Evolutionary conservation across 306 rosid genomes (phyloP).

Genomic region (Clitoria ternatea): DNA sequence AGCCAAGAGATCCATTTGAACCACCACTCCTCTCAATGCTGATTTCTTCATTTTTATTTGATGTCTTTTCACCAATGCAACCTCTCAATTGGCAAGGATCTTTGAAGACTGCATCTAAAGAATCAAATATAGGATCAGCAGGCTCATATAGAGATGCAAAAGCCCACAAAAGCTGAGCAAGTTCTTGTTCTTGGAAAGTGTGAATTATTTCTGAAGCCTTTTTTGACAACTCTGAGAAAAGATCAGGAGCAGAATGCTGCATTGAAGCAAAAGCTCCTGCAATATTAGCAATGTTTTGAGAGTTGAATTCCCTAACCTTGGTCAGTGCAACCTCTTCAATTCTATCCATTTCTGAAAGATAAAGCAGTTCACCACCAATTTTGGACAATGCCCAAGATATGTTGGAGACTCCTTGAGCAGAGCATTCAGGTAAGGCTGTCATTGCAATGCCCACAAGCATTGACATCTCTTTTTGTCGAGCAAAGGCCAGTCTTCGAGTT

Average conservation of each 20-base stretch:
- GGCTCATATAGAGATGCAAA: conserved; percentile 79
- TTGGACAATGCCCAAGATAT: conserved; percentile 91
- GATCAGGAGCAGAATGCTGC: conserved; percentile 86
- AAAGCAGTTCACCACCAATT: conserved; percentile 87
- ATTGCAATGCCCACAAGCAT: conserved; percentile 86
- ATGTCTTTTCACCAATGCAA: conserved; percentile 24
- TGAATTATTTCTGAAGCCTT: conserved; percentile 66
- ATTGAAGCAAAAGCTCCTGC: conserved; percentile 94
- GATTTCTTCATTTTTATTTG: conserved; percentile 27
- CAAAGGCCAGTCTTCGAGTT: conserved; percentile 73
- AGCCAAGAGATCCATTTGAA: conserved; percentile 27
- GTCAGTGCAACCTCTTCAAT: conserved; percentile 79
- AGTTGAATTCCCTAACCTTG: conserved; percentile 71
- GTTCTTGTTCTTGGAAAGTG: conserved; percentile 86
- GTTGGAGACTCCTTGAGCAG: conserved; percentile 87
- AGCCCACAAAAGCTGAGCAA: conserved; percentile 94
- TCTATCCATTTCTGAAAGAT: conserved; percentile 91
- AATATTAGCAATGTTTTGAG: conserved; percentile 86
- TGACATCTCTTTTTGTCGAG: conserved; percentile 89
- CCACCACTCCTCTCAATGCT: conserved; percentile 26
- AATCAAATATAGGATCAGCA: conserved; percentile 51
- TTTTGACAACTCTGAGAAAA: conserved; percentile 57
- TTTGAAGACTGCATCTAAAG: conserved; percentile 54
- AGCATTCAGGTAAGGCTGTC: conserved; percentile 80
- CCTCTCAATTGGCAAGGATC: conserved; percentile 45